These are phyloP conservation scores for Calonectria hongkongensis DNA, from an alignment of 2,329 filamentous ascomycete species.

Conservation along the genomic window DNA sequence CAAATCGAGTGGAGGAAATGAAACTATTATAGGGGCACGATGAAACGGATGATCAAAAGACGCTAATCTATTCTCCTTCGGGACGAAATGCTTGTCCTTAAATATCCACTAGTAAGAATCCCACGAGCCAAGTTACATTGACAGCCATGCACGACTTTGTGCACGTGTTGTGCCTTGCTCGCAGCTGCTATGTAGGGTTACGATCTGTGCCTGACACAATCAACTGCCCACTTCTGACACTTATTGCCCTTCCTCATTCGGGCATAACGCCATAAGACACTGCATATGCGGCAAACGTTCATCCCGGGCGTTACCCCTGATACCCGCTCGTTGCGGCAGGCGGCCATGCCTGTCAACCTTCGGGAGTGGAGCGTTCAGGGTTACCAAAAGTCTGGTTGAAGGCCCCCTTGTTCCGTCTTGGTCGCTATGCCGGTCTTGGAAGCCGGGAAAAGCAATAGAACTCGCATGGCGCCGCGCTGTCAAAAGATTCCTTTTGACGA, in stretches of 20 bases:
- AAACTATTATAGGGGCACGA: slow-evolving; percentile 23
- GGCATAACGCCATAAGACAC: not conserved
- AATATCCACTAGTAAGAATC: not conserved
- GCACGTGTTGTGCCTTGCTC: not conserved
- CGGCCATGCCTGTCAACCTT: slow-evolving; percentile 16
- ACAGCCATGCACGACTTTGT: not conserved
- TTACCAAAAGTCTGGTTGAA: slow-evolving; percentile 19
- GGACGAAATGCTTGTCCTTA: not conserved
- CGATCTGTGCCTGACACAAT: not conserved
- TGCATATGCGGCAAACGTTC: not conserved
- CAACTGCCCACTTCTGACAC: not conserved
- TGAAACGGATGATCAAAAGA: slow-evolving; percentile 25
- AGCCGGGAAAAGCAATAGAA: slow-evolving; percentile 7
- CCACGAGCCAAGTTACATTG: slow-evolving; percentile 7
- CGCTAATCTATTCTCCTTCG: slow-evolving; percentile 13
- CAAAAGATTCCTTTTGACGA: not conserved
- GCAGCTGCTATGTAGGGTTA: not conserved
- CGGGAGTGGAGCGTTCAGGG: slow-evolving; percentile 11
- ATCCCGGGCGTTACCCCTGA: slow-evolving; percentile 24
- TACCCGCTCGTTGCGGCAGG: slow-evolving; percentile 22
- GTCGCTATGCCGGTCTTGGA: not conserved
- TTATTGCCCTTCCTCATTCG: not conserved
- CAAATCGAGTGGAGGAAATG: not conserved
- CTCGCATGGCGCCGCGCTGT: slow-evolving; percentile 6
- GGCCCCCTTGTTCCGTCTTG: not conserved